Evolutionary conservation across 331 rosid genomes (phyloP), one percentile per base, ranked within the genome.

Genomic region (Prunus yedoensis): DNA sequence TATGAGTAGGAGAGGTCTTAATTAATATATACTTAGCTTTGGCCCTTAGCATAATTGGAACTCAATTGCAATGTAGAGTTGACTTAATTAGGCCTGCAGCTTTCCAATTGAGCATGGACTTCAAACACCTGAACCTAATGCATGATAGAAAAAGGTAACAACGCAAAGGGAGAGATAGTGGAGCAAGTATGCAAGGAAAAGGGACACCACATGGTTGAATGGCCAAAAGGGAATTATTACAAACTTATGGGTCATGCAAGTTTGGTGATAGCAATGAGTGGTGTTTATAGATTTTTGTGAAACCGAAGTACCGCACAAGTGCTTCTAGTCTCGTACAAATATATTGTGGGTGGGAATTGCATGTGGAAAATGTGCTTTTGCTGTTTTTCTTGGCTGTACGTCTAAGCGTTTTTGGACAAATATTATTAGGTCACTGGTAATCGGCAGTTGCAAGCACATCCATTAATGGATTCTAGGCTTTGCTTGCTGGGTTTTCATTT

Each of bases 301-400:
- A 70, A 32, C 65, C 66, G n/a, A 70, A 51, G 66, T 70, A 70
- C 68, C 45, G 11, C 58, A 6, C 14, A 78, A 64, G 75, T 78
- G 77, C 77, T 52, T 43, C 9, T 18, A 63, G 77, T 62, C 65
- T 61, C 12, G 32, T 52, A 71, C 77, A 78, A 41, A 43, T n/a
- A n/a, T n/a, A 78, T 43, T 27, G 60, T 78, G 41, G 58, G 60
- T 8, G 27, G 28, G 54, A 17, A 62, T 71, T 23, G 68, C 64
- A 52, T 52, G 77, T 71, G 66, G 66, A 41, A 62, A 71, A 62
- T 64, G 77, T 71, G 77, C 10, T 38, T 77, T 17, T 66, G 57
- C 28, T 1, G 28, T 15, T 51, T 50, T 1, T 0, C 8, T 51
- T 51, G 3, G 56, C 8, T 51, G 56, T 51, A 51, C 18, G 15